Conservation (phyloP, 1,139 yeast species). For the Kluyveromyces sp. region DNA sequence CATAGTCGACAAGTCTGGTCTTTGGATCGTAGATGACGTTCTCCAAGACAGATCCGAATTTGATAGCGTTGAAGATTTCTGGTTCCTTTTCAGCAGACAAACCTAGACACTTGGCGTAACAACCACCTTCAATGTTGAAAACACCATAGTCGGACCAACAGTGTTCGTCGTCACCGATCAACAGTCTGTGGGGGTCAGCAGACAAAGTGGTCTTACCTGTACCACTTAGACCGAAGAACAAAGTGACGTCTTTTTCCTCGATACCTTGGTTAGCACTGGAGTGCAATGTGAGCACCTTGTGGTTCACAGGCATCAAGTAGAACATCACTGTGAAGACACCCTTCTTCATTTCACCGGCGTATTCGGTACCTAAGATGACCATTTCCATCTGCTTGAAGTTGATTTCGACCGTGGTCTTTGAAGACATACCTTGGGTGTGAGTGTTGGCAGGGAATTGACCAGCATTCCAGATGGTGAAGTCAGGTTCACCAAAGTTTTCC, state of each 20-base stretch:
- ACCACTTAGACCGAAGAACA: constrained; percentile 95
- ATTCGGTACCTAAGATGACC: constrained; percentile 97
- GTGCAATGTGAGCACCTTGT: constrained; percentile 87
- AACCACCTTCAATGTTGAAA: constrained; percentile 98
- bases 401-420: constrained; percentile 90
- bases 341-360: constrained; percentile 99
- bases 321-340: constrained; percentile 99
- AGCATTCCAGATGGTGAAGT: constrained; percentile 96
- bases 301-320: constrained; percentile 94
- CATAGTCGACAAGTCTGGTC: constrained; percentile 81
- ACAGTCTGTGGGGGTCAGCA: constrained; percentile 89
- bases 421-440: constrained; percentile 96
- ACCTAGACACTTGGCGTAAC: constrained; percentile 96
- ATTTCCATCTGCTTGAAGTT: constrained; percentile 97
- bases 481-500: constrained; percentile 90
- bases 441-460: constrained; percentile 99
- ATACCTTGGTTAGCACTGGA: constrained; percentile 92
- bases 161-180: constrained; percentile 98
- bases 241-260: constrained; percentile 58
- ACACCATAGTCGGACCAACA: constrained; percentile 99
- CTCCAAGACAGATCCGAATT: constrained; percentile 90
- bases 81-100: constrained; percentile 91
- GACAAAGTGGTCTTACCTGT: constrained; percentile 97
- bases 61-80: constrained; percentile 91
- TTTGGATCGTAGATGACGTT: constrained; percentile 81